Evolutionary conservation across 306 rosid genomes (phyloP).

Genomic region (Morella rubra): DNA sequence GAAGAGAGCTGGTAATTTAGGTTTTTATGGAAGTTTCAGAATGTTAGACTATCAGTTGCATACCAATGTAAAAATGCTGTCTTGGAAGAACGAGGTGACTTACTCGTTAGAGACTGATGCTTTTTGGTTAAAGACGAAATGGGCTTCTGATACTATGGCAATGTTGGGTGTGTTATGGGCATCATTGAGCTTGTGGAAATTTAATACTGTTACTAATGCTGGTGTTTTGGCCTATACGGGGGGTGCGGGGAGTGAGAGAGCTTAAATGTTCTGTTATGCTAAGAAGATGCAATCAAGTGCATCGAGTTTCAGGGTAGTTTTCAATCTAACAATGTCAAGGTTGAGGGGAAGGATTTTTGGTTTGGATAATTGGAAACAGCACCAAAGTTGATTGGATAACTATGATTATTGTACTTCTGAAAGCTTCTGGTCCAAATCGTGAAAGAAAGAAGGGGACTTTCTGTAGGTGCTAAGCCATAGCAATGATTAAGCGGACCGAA

Average conservation of each 20-base stretch:
- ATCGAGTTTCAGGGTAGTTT: neutral
- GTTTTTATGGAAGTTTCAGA: neutral
- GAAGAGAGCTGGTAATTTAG: neutral
- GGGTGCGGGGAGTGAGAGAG: neutral
- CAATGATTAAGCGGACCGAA: neutral
- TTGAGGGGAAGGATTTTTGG: neutral
- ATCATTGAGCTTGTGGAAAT: neutral
- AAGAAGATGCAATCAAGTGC: neutral
- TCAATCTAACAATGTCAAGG: neutral
- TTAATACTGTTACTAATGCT: neutral
- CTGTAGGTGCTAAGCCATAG: no score
- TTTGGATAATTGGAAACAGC: neutral
- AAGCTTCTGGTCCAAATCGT: neutral
- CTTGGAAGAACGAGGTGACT: neutral
- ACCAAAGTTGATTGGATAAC: neutral
- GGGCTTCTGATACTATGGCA: neutral
- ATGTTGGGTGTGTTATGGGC: neutral
- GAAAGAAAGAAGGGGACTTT: neutral
- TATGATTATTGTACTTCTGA: neutral
- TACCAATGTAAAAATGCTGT: neutral
- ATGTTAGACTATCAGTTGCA: neutral
- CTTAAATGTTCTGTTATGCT: constrained; percentile 17
- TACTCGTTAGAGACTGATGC: neutral
- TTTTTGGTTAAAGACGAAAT: neutral
- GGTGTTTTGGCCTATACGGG: neutral